Conservation (phyloP, 306 rosid species). For the Prosopis cineraria region DNA sequence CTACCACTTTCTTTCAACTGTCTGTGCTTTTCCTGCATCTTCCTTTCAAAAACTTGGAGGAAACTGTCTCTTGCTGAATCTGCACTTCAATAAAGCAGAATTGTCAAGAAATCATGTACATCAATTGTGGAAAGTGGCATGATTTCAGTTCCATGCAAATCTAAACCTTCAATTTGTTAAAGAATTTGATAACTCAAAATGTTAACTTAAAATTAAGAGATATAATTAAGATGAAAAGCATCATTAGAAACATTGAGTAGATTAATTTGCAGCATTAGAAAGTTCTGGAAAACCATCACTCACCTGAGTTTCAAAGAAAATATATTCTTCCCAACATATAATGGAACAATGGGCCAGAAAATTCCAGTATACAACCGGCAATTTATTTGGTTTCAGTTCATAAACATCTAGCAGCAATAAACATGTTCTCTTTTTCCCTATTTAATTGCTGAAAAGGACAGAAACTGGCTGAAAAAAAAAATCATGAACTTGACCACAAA, state of each 20-base stretch:
- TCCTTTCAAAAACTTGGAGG: constrained; percentile 78
- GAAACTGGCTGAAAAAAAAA: neutral
- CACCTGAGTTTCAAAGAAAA: constrained; percentile 4
- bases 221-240: constrained; percentile 24
- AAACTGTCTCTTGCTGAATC: constrained; percentile 74
- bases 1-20: constrained; percentile 86
- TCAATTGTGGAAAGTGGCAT: constrained; percentile 23
- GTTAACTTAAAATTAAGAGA: constrained; percentile 16
- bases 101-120: constrained; percentile 44
- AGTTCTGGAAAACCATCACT: constrained; percentile 1
- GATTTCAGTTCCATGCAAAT: constrained; percentile 24
- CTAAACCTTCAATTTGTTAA: constrained; percentile 31
- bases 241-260: constrained; percentile 17
- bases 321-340: constrained; percentile 2
- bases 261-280: neutral
- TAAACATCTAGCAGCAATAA: neutral
- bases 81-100: constrained; percentile 55
- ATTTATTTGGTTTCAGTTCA: neutral
- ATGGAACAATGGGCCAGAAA: constrained; percentile 5
- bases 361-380: neutral
- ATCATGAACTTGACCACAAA: neutral
- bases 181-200: constrained; percentile 18
- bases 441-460: neutral
- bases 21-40: constrained; percentile 84
- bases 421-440: constrained; percentile 2